Conservation (phyloP, 2,329 filamentous ascomycete species). For the Sarocladium strictum region DNA sequence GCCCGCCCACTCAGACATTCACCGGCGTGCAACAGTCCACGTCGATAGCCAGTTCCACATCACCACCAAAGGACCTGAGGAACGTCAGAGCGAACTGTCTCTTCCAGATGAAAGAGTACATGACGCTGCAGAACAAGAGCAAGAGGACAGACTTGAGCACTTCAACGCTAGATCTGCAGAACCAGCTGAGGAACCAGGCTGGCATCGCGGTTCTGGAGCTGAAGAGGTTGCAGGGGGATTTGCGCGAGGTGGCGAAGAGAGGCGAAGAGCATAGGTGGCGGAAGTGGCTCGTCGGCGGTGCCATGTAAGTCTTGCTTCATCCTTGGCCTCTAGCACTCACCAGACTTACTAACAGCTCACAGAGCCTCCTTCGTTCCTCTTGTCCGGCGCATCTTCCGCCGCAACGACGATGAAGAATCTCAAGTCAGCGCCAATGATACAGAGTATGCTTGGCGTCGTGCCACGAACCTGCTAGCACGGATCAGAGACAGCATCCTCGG, state of each 20-base stretch:
- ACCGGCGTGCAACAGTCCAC: slow-evolving; percentile 11
- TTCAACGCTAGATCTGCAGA: slow-evolving; percentile 32
- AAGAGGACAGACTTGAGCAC: slow-evolving; percentile 18
- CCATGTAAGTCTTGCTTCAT: slow-evolving; percentile 35
- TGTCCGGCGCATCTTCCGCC: slow-evolving; percentile 45
- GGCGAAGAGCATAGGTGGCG: slow-evolving; percentile 47
- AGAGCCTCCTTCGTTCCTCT: slow-evolving; percentile 47
- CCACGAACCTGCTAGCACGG: slow-evolving; percentile 42
- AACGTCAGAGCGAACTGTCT: slow-evolving; percentile 28
- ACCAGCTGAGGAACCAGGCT: slow-evolving; percentile 36
- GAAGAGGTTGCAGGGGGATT: slow-evolving; percentile 35
- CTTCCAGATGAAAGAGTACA: slow-evolving; percentile 29
- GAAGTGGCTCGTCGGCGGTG: slow-evolving; percentile 44
- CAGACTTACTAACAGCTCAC: neutral
- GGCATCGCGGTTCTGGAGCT: slow-evolving; percentile 38
- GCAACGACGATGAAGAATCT: slow-evolving; percentile 31
- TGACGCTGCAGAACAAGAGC: slow-evolving; percentile 24
- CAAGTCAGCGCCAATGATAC: slow-evolving; percentile 41
- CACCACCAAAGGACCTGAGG: slow-evolving; percentile 20
- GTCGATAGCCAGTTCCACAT: slow-evolving; percentile 13
- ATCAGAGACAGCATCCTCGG: slow-evolving; percentile 41
- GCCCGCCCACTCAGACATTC: slow-evolving; percentile 14
- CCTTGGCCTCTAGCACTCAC: neutral
- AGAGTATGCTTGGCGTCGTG: slow-evolving; percentile 50
- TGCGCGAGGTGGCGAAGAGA: slow-evolving; percentile 35